These are phyloP conservation scores for Eutypa lata DNA, from an alignment of 2,329 filamentous ascomycete species.

Conservation along the genomic window DNA sequence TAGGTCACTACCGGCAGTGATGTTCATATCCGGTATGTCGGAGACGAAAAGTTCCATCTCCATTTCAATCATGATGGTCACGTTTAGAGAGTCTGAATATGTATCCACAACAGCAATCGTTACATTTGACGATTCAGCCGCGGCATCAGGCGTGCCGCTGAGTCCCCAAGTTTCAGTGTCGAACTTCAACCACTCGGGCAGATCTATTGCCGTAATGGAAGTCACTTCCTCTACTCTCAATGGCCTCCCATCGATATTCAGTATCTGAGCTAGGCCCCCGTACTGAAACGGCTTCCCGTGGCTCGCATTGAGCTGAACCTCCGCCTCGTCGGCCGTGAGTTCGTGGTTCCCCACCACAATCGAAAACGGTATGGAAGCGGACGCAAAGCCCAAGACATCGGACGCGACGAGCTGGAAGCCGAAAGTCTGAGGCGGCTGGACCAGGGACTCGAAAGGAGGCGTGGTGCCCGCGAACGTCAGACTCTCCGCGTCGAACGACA, in stretches of 20 bases:
- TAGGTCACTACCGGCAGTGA: slow-evolving; percentile 24
- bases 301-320: slow-evolving; percentile 56
- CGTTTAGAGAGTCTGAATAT: slow-evolving; percentile 56
- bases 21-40: slow-evolving; percentile 24
- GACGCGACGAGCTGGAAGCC: slow-evolving; percentile 72
- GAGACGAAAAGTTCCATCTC: slow-evolving; percentile 21
- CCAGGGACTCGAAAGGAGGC: slow-evolving; percentile 60
- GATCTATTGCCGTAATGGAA: slow-evolving; percentile 44
- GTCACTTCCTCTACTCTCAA: slow-evolving; percentile 48
- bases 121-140: slow-evolving; percentile 59
- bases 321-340: slow-evolving; percentile 59
- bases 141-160: slow-evolving; percentile 60
- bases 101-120: slow-evolving; percentile 57
- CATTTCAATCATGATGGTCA: slow-evolving; percentile 42
- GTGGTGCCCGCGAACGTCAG: slow-evolving; percentile 70
- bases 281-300: slow-evolving; percentile 51
- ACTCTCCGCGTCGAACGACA: slow-evolving; percentile 63
- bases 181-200: slow-evolving; percentile 69
- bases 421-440: slow-evolving; percentile 69
- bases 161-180: slow-evolving; percentile 60
- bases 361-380: slow-evolving; percentile 62
- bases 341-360: slow-evolving; percentile 70
- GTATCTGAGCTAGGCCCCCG: slow-evolving; percentile 42
- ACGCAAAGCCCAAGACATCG: slow-evolving; percentile 75
- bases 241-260: slow-evolving; percentile 57